phyloP scores from a whole-genome alignment of 345 rosid species.

The Balakata baccata region DNA sequence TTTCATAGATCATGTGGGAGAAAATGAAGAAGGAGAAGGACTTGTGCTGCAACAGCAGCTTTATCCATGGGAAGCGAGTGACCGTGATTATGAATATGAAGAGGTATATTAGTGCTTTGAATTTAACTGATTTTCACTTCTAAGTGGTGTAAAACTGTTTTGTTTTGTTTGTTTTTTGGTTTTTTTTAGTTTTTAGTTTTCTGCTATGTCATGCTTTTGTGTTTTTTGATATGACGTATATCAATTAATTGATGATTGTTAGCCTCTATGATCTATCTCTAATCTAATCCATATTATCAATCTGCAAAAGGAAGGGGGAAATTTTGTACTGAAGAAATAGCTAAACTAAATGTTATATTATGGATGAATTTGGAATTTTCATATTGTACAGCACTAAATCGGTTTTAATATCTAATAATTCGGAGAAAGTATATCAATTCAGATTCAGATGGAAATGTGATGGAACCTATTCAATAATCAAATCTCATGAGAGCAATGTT shows the following conservation, averaged over 20 bases:
- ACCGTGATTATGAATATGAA: slow-evolving; percentile 80
- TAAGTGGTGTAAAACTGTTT: background rate
- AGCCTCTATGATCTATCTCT: background rate
- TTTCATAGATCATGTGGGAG: slow-evolving; percentile 44
- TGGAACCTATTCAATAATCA: background rate
- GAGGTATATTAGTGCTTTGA: slow-evolving; percentile 46
- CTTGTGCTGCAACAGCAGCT: slow-evolving; percentile 37
- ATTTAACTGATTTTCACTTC: background rate
- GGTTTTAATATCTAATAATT: background rate
- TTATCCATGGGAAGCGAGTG: slow-evolving; percentile 92
- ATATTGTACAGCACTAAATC: background rate
- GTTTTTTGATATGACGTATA: background rate
- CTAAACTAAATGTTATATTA: no score
- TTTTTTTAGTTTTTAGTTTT: background rate
- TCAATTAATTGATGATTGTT: background rate
- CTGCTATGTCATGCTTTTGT: background rate
- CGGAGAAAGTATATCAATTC: background rate
- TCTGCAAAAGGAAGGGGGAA: background rate
- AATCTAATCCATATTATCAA: no score
- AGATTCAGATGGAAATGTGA: background rate
- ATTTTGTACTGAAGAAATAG: background rate
- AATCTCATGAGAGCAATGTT: background rate
- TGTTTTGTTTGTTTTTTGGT: no score
- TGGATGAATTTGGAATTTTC: background rate
- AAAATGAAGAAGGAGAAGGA: slow-evolving; percentile 37